Evolutionary conservation across 2,329 filamentous ascomycete species (phyloP), one percentile per base, ranked within the genome.

Genomic region (Trichoderma sp.): DNA sequence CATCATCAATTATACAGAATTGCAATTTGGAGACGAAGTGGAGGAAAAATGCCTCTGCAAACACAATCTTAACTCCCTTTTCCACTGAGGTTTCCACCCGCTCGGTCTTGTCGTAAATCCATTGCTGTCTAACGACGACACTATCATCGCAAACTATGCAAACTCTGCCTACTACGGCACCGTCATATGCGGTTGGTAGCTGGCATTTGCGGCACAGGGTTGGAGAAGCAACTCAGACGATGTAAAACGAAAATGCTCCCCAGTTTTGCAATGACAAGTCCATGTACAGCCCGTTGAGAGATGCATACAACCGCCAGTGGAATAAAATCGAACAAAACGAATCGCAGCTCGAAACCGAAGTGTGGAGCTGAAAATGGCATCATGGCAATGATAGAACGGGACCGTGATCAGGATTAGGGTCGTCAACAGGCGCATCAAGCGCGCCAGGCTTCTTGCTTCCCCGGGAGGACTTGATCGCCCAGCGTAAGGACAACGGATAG

Each of bases 181-280:
- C 0, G 91, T 93, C 0, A 85, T 93, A 1, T 93, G 90, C 91
- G 87, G 86, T 62, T 93, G 90, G 90, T 91, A 90, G 73, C 83
- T 92, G 4, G 87, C 90, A 0, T 91, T 93, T 87, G 91, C 92
- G 88, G 91, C 89, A 0, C 87, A 86, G 91, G 91, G 0, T 81
- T 93, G 0, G 87, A 91, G 74, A 81, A 86, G 2, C 91, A 93
- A 78, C 84, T 93, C 6, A 85, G 80, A 1, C 85, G 90, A 2
- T 93, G 90, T 80, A 66, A 73, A 3, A n/a, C 12, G 18, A 62
- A 18, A 35, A 71, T 6, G 14, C 14, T 5, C 87, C 87, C 24
- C 85, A 85, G 0, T 92, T 91, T 78, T 93, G 90, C 80, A 78
- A 75, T 0, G 82, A 90, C 68, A 31, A 77, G 0, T 72, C 67